These are phyloP conservation scores for Boletus albobrunnescens DNA, from an alignment of 1,284 basidiomycete genomes.

Conservation along the genomic window DNA sequence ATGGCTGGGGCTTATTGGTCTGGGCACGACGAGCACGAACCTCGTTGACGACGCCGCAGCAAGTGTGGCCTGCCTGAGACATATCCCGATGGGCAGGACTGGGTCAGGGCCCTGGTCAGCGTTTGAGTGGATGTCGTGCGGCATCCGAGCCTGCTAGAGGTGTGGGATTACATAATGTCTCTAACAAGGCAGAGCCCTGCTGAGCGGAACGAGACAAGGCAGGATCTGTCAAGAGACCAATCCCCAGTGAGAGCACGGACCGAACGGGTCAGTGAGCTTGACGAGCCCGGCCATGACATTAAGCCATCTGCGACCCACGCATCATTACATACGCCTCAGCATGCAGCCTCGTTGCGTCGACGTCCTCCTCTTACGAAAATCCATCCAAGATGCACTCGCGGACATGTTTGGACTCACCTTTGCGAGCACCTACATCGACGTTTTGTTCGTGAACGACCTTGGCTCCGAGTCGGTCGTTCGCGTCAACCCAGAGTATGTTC, in stretches of 20 bases:
- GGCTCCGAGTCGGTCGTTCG: constrained; percentile 37
- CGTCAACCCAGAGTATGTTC: constrained; percentile 26
- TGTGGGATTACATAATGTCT: constrained; percentile 24
- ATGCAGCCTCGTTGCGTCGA: constrained; percentile 34
- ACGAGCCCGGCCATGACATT: constrained; percentile 12
- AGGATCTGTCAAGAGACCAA: no score
- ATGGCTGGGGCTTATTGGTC: constrained; percentile 38
- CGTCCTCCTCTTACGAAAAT: constrained; percentile 38
- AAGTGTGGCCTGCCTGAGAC: constrained; percentile 16
- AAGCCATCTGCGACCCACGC: constrained; percentile 20
- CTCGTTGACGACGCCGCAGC: constrained; percentile 30
- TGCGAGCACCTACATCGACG: constrained; percentile 41
- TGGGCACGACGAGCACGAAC: constrained; percentile 10
- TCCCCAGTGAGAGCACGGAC: no score
- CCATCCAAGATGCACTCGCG: constrained; percentile 41
- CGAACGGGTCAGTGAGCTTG: neutral
- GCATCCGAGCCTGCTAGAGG: constrained; percentile 1
- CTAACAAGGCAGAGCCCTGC: neutral
- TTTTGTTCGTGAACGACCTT: constrained; percentile 36
- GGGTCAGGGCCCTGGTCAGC: neutral
- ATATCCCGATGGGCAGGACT: constrained; percentile 8
- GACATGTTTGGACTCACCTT: constrained; percentile 41
- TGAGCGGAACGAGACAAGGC: no score
- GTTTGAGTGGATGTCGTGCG: constrained; percentile 14
- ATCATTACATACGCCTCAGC: constrained; percentile 41